Conservation (phyloP, 768 basidiomycete species). For the Boletus patriciae region DNA sequence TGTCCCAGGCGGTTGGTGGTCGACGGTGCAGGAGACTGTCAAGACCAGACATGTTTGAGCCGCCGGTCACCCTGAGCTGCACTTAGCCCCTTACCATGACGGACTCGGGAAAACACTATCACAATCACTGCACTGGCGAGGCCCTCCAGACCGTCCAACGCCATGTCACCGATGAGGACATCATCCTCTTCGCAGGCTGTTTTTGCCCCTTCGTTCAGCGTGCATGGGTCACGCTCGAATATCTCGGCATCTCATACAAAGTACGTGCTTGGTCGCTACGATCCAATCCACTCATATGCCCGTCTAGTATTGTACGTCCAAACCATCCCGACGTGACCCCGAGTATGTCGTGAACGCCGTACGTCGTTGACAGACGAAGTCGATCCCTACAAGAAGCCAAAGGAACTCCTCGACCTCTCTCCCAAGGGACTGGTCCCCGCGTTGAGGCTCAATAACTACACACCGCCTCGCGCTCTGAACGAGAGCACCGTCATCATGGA, state of each 20-base stretch:
- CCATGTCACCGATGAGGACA: conserved; percentile 49
- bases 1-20: conserved; percentile 9
- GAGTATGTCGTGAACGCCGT: background rate
- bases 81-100: conserved; percentile 12
- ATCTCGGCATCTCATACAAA: conserved; percentile 68
- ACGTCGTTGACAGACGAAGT: conserved; percentile 57
- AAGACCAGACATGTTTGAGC: conserved; percentile 2
- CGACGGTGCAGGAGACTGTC: conserved; percentile 6
- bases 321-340: background rate
- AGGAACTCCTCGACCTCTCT: conserved; percentile 75
- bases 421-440: conserved; percentile 83
- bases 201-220: conserved; percentile 85
- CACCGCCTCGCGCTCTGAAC: conserved; percentile 63
- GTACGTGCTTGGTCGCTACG: conserved; percentile 36
- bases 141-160: conserved; percentile 58
- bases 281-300: background rate
- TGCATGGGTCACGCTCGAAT: conserved; percentile 74
- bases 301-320: conserved; percentile 41
- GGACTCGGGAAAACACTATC: conserved; percentile 44
- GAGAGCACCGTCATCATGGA: conserved; percentile 82
- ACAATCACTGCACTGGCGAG: conserved; percentile 42
- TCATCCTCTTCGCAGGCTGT: conserved; percentile 69
- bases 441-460: conserved; percentile 51
- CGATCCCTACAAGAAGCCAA: conserved; percentile 80
- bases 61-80: background rate